Evolutionary conservation across 108 stramenopile genomes (phyloP).

Genomic region (Cyclotella sp.): DNA sequence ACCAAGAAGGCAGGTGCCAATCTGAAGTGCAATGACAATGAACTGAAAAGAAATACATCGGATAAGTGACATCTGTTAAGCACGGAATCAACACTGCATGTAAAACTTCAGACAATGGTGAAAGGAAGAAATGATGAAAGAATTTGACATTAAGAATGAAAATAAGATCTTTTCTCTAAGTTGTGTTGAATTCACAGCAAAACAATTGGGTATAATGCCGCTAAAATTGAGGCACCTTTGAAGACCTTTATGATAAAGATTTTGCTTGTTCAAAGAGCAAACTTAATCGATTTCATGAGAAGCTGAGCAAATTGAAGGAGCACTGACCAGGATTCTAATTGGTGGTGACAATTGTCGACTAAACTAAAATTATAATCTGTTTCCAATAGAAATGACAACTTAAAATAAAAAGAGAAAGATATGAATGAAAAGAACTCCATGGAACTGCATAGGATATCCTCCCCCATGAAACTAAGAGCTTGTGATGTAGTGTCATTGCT

Average conservation of each 20-base stretch:
- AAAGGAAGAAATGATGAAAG: conserved; percentile 2
- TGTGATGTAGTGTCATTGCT: too few species aligned
- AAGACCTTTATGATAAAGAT: conserved; percentile 8
- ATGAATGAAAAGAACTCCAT: too few species aligned
- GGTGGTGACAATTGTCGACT: too few species aligned
- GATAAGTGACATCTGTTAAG: not conserved
- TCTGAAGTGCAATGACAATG: conserved; percentile 5
- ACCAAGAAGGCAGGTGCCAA: conserved; percentile 15
- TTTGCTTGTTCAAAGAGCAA: conserved; percentile 16
- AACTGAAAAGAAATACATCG: not conserved
- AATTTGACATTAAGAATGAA: conserved; percentile 9
- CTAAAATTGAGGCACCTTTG: conserved; percentile 50
- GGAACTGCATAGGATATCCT: too few species aligned
- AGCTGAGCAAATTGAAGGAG: conserved; percentile 5
- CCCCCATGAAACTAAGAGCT: too few species aligned
- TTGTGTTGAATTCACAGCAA: not conserved
- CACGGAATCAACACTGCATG: conserved; percentile 1
- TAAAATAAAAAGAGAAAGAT: too few species aligned
- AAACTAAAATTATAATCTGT: too few species aligned
- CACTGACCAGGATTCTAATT: too few species aligned
- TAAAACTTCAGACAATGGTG: not conserved
- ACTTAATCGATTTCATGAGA: not conserved
- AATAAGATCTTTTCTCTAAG: conserved; percentile 8
- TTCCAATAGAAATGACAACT: too few species aligned
- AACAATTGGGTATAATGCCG: conserved; percentile 44